phyloP scores from a whole-genome alignment of 805 yeast genomes.

The Clavispora vitiphila region DNA sequence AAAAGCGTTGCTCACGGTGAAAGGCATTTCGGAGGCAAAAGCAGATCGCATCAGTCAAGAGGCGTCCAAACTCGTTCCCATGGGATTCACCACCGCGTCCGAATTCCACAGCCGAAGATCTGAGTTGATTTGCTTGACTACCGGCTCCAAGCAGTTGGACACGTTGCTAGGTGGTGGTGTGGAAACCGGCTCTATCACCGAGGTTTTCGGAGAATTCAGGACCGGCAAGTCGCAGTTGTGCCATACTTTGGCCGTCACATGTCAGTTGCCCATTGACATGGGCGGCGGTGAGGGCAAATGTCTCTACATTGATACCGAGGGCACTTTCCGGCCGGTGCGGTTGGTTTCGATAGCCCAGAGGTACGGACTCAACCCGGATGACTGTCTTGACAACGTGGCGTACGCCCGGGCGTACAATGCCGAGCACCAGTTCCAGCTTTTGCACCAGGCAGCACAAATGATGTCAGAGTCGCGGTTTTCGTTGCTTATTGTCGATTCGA shows the following conservation, averaged over 20 bases:
- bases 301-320: conserved; percentile 92
- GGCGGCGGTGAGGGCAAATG: conserved; percentile 99
- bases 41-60: conserved; percentile 81
- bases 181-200: conserved; percentile 96
- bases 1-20: conserved; percentile 67
- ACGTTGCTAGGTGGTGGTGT: conserved; percentile 93
- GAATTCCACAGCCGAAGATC: conserved; percentile 88
- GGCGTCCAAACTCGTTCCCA: conserved; percentile 82
- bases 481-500: conserved; percentile 88
- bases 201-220: conserved; percentile 93
- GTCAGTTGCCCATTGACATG: conserved; percentile 92
- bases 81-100: conserved; percentile 97
- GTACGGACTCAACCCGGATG: conserved; percentile 87
- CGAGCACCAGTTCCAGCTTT: conserved; percentile 85
- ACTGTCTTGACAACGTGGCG: conserved; percentile 94
- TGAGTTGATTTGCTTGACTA: conserved; percentile 86
- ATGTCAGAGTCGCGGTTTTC: conserved; percentile 94
- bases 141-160: conserved; percentile 93
- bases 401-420: conserved; percentile 97
- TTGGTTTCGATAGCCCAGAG: conserved; percentile 85
- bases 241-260: conserved; percentile 94
- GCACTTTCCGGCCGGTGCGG: conserved; percentile 91
- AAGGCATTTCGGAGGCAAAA: conserved; percentile 93
- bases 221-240: conserved; percentile 97
- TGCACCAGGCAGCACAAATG: conserved; percentile 89